These are phyloP conservation scores for Achaetomiella virescens DNA, from an alignment of 495 filamentous ascomycete species.

Conservation along the genomic window DNA sequence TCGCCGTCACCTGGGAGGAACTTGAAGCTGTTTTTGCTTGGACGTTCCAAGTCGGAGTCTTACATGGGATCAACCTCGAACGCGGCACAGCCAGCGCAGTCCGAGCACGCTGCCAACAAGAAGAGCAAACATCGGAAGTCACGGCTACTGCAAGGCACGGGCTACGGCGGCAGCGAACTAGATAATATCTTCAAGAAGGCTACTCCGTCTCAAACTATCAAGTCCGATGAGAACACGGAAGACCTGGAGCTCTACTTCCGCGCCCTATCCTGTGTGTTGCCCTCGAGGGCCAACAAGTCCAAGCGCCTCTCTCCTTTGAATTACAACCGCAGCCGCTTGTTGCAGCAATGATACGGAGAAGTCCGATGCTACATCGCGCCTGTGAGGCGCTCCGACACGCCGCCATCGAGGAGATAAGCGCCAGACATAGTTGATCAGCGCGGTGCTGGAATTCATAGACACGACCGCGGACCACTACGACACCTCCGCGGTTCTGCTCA, in stretches of 20 bases:
- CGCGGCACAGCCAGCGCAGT: not conserved
- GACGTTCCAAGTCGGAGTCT: not conserved
- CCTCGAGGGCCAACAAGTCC: not conserved
- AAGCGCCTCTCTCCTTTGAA: constrained; percentile 11
- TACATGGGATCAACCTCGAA: too few species aligned
- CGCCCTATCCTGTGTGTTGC: constrained; percentile 15
- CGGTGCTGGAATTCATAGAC: constrained; percentile 28
- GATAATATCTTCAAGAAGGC: not conserved
- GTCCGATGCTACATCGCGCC: constrained; percentile 27
- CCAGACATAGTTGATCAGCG: constrained; percentile 12
- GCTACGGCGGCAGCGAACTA: constrained; percentile 23
- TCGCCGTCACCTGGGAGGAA: too few species aligned
- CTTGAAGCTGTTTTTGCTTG: too few species aligned
- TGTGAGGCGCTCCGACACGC: constrained; percentile 26
- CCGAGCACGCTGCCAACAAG: not conserved
- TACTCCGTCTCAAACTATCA: not conserved
- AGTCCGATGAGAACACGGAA: not conserved
- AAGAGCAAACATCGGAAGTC: not conserved
- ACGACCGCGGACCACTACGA: constrained; percentile 15
- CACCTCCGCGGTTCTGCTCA: constrained; percentile 13
- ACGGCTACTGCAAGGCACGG: constrained; percentile 20
- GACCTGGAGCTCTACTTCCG: constrained; percentile 10
- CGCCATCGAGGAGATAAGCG: constrained; percentile 27
- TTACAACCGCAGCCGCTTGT: constrained; percentile 11
- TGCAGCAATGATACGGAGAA: constrained; percentile 26